These are phyloP conservation scores for Bruguiera hainesii DNA, from an alignment of 441 rosid genomes.

Conservation along the genomic window DNA sequence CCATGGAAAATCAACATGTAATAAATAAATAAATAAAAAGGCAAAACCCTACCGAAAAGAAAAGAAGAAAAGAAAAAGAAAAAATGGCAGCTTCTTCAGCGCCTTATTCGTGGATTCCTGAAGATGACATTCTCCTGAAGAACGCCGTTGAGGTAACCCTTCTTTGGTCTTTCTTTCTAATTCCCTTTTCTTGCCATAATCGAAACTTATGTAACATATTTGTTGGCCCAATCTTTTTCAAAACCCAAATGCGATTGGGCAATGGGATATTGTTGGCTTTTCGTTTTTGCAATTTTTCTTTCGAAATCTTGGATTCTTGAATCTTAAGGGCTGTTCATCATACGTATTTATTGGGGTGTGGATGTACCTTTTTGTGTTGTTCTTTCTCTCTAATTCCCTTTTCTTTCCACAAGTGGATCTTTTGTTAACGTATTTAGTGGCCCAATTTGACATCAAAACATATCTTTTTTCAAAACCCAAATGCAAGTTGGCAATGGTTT, in stretches of 20 bases:
- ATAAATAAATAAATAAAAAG: neutral
- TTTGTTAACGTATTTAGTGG: too few relatives aligned
- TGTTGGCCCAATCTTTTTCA: neutral
- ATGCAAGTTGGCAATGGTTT: too few relatives aligned
- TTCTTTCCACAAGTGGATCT: too few relatives aligned
- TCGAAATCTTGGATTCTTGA: too few relatives aligned
- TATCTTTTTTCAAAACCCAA: too few relatives aligned
- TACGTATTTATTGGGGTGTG: neutral
- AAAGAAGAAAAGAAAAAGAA: neutral
- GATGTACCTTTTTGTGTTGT: neutral
- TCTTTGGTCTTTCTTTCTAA: neutral
- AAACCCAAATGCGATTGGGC: too few relatives aligned
- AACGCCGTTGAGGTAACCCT: slow-evolving; percentile 74
- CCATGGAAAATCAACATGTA: neutral
- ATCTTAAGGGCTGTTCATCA: too few relatives aligned
- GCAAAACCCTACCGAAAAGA: neutral
- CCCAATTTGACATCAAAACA: too few relatives aligned
- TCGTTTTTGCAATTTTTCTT: too few relatives aligned
- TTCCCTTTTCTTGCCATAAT: neutral
- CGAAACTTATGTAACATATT: neutral
- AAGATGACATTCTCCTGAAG: slow-evolving; percentile 76
- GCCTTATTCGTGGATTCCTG: slow-evolving; percentile 47
- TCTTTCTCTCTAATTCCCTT: too few relatives aligned
- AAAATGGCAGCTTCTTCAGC: slow-evolving; percentile 39
- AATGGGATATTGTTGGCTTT: neutral